Conservation (phyloP, 2,329 filamentous ascomycete genomes). For the Hypomyces rosellus region DNA sequence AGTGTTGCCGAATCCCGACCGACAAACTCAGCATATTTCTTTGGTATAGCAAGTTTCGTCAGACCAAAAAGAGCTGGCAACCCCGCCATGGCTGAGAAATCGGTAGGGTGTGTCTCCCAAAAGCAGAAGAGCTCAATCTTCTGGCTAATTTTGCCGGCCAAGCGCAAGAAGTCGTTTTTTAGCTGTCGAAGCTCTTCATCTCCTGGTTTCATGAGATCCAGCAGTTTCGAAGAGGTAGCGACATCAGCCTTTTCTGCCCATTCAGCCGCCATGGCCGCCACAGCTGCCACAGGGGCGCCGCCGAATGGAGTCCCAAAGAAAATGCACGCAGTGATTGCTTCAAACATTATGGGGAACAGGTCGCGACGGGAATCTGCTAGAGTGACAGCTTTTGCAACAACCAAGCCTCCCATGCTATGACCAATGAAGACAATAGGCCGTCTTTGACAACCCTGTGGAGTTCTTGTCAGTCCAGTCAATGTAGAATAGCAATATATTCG, state of each 20-base stretch:
- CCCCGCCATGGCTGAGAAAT: constrained; percentile 30
- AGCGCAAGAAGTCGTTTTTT: constrained; percentile 32
- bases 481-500: background rate
- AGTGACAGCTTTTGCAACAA: constrained; percentile 32
- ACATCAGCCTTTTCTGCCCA: constrained; percentile 27
- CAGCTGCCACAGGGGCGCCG: constrained; percentile 30
- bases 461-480: constrained; percentile 14
- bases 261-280: constrained; percentile 32
- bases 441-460: background rate
- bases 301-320: constrained; percentile 38
- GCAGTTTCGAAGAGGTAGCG: constrained; percentile 29
- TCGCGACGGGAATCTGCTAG: constrained; percentile 30
- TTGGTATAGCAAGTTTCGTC: constrained; percentile 20
- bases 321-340: constrained; percentile 32
- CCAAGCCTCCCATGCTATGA: constrained; percentile 39
- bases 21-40: constrained; percentile 32
- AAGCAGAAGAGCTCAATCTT: constrained; percentile 34
- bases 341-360: constrained; percentile 33
- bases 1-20: constrained; percentile 34
- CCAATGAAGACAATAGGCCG: constrained; percentile 36
- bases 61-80: constrained; percentile 22
- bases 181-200: constrained; percentile 33
- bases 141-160: constrained; percentile 27
- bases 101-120: constrained; percentile 33
- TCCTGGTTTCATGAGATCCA: constrained; percentile 35